Evolutionary conservation across 495 filamentous ascomycete genomes (phyloP).

Genomic region (Endocarpon pusillum): DNA sequence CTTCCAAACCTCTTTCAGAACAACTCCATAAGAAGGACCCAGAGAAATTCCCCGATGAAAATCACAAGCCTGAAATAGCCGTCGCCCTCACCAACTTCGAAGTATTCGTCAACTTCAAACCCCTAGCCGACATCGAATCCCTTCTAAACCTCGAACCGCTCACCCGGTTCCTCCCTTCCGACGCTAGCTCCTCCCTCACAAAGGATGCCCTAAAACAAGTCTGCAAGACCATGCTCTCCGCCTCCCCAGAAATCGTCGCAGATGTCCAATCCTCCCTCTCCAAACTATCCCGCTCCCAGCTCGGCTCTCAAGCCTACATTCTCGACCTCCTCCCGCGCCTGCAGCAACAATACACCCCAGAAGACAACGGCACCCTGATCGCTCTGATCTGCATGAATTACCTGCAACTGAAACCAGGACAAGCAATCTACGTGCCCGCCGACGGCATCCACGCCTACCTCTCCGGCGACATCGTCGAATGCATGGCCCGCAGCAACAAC

Average conservation of each 20-base stretch:
- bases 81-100: conserved; percentile 62
- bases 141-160: conserved; percentile 41
- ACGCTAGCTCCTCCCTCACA: conserved; percentile 28
- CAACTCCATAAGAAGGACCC: conserved; percentile 48
- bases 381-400: conserved; percentile 59
- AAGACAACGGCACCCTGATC: conserved; percentile 41
- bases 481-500: conserved; percentile 72
- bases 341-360: conserved; percentile 40
- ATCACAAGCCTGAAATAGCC: conserved; percentile 75
- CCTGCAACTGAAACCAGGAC: conserved; percentile 42
- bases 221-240: conserved; percentile 36
- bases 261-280: conserved; percentile 32
- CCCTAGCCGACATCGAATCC: conserved; percentile 37
- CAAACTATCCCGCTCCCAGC: conserved; percentile 26
- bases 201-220: conserved; percentile 44
- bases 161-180: conserved; percentile 31
- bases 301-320: conserved; percentile 40
- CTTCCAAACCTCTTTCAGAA: conserved; percentile 44
- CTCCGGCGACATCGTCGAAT: conserved; percentile 65
- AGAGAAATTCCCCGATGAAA: conserved; percentile 48
- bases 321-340: conserved; percentile 46
- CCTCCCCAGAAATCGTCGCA: conserved; percentile 32
- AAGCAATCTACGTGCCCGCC: conserved; percentile 57
- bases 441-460: conserved; percentile 70
- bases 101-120: conserved; percentile 63